These are phyloP conservation scores for Phyllosticta paracitricarpa DNA, from an alignment of 2,329 filamentous ascomycete genomes.

Conservation along the genomic window DNA sequence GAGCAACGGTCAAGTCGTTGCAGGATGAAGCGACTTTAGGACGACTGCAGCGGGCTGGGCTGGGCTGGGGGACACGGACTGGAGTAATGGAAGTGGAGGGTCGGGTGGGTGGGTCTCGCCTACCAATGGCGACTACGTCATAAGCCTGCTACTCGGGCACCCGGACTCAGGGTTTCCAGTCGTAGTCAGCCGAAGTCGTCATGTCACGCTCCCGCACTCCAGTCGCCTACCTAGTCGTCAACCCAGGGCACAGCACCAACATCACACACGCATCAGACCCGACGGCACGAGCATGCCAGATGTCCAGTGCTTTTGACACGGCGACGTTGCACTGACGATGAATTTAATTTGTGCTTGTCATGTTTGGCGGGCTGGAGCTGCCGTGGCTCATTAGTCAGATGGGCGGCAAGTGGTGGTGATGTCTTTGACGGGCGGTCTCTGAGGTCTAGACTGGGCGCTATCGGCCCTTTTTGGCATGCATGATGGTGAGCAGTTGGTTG, in stretches of 20 bases:
- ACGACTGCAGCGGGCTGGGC: background rate
- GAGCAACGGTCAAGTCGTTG: background rate
- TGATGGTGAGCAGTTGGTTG: background rate
- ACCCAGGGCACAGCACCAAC: background rate
- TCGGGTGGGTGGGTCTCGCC: background rate
- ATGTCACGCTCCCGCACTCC: background rate
- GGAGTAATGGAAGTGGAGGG: background rate
- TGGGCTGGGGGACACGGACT: background rate
- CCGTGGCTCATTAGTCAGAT: background rate
- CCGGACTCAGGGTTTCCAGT: background rate
- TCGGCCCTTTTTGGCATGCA: background rate
- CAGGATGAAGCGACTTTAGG: background rate
- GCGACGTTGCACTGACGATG: too few species aligned
- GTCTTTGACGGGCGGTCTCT: background rate
- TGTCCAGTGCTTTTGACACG: too few species aligned
- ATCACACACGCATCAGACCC: too few species aligned
- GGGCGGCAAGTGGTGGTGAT: background rate
- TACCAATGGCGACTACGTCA: background rate
- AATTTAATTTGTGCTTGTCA: too few species aligned
- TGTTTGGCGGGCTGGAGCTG: too few species aligned
- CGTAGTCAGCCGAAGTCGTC: background rate
- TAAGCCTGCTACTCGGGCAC: background rate
- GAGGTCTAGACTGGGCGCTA: background rate
- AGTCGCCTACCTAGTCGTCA: too few species aligned
- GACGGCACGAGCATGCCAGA: too few species aligned